Percentiles rank a stretch among this genome's conserved stretches.
These are phyloP conservation scores for Fimicolochytrium jonesii DNA, from an alignment of 192 early-diverging fungal species.

Conservation along the genomic window DNA sequence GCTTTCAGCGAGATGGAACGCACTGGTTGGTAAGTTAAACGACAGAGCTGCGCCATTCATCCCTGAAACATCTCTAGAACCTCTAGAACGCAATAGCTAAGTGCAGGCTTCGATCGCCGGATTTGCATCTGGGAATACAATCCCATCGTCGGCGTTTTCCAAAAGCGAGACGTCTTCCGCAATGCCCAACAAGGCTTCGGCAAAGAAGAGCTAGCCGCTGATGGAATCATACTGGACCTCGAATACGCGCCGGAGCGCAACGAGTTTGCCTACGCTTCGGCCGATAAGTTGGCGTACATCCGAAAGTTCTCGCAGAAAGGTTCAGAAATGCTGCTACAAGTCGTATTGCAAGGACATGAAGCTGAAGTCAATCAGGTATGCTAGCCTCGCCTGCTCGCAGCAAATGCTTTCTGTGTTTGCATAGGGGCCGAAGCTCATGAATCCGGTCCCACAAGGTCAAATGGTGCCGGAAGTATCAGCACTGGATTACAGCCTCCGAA, in stretches of 20 bases:
- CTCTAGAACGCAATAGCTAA: conserved; percentile 27
- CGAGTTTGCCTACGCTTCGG: conserved; percentile 51
- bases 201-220: conserved; percentile 55
- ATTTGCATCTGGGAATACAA: conserved; percentile 51
- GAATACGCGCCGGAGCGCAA: conserved; percentile 49
- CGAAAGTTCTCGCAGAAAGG: conserved; percentile 49
- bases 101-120: conserved; percentile 54
- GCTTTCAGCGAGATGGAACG: conserved; percentile 36
- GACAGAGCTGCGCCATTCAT: too few species aligned
- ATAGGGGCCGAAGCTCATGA: neutral
- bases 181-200: conserved; percentile 24
- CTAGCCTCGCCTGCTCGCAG: neutral
- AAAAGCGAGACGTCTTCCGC: conserved; percentile 46
- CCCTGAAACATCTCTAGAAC: too few species aligned
- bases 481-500: conserved; percentile 61
- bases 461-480: conserved; percentile 39
- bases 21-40: conserved; percentile 53
- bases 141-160: neutral
- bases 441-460: conserved; percentile 31
- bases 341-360: conserved; percentile 57
- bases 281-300: conserved; percentile 53
- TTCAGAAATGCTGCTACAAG: conserved; percentile 47
- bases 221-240: conserved; percentile 52
- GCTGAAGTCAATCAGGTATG: conserved; percentile 55
- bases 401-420: too few species aligned